Conservation (phyloP, 2,329 filamentous ascomycete species). For the Chrysosphaeria jannelii region DNA sequence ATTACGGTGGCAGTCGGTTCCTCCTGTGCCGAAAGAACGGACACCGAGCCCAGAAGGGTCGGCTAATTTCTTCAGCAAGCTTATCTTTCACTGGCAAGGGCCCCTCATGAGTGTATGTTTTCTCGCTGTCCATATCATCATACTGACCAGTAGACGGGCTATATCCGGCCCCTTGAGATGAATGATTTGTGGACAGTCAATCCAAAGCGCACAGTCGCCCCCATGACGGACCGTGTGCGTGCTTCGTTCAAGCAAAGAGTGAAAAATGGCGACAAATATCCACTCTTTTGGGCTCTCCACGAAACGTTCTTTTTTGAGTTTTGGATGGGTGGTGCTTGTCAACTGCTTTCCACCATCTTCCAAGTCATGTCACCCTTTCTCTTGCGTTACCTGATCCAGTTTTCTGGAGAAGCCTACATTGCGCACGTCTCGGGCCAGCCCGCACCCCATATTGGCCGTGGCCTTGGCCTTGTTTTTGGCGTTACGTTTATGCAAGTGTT, state of each 20-base stretch:
- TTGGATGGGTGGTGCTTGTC: conserved; percentile 50
- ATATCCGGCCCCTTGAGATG: conserved; percentile 51
- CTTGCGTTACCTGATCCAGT: conserved; percentile 61
- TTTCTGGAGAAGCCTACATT: conserved; percentile 49
- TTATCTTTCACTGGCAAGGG: conserved; percentile 77
- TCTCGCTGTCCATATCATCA: too few relatives aligned
- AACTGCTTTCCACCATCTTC: conserved; percentile 39
- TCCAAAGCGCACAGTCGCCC: conserved; percentile 41
- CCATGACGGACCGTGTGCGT: conserved; percentile 34
- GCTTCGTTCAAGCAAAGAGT: conserved; percentile 38
- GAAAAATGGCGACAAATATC: conserved; percentile 35
- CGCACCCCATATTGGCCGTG: conserved; percentile 38
- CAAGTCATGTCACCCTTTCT: conserved; percentile 67
- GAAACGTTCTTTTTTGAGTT: conserved; percentile 72
- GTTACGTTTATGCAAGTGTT: conserved; percentile 63
- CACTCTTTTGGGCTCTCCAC: conserved; percentile 52
- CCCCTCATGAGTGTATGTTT: conserved; percentile 38
- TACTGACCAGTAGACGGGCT: conserved; percentile 30
- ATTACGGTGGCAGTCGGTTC: conserved; percentile 24
- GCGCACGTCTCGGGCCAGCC: conserved; percentile 21
- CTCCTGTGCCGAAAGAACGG: conserved; percentile 22
- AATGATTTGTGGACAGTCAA: conserved; percentile 81
- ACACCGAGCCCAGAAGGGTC: conserved; percentile 33
- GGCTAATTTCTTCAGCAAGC: conserved; percentile 40
- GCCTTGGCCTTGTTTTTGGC: conserved; percentile 58